Percentiles rank a stretch among this genome's conserved stretches.
These are phyloP conservation scores for Bryoerythrophyllum caledonicum DNA, from an alignment of 225 moss, liverwort and hornwort genomes.

Conservation along the genomic window DNA sequence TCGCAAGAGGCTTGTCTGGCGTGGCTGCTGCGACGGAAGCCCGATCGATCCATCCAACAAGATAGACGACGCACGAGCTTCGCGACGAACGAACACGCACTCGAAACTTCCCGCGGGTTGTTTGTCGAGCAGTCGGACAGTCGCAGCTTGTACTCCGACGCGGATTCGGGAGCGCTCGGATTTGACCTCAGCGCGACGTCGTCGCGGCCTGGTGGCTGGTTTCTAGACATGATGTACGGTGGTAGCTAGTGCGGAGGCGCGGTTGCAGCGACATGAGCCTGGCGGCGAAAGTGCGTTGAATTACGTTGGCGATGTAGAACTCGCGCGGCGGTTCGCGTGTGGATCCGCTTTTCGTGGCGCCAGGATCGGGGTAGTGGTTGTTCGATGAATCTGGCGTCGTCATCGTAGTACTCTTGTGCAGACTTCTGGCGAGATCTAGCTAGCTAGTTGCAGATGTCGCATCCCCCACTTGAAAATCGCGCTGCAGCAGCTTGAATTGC, in stretches of 20 bases:
- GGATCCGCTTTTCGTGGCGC: constrained; percentile 54
- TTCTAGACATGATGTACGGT: not conserved
- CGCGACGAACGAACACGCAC: not conserved
- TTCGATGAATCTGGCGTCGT: not conserved
- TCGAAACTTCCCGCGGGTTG: no score
- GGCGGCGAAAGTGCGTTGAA: not conserved
- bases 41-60: not conserved
- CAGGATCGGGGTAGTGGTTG: constrained; percentile 14
- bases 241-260: no score
- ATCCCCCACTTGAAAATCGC: not conserved
- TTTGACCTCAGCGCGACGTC: not conserved
- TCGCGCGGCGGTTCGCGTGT: constrained; percentile 12
- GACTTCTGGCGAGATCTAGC: not conserved
- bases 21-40: not conserved
- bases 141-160: no score
- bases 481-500: not conserved
- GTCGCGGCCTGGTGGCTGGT: not conserved
- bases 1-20: not conserved
- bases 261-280: not conserved
- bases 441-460: not conserved
- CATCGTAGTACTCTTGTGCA: not conserved
- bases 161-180: not conserved
- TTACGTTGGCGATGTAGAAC: constrained; percentile 7
- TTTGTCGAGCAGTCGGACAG: not conserved
- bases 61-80: not conserved